phyloP scores from a whole-genome alignment of 2,329 filamentous ascomycete species.

The Fusarium euwallaceae region DNA sequence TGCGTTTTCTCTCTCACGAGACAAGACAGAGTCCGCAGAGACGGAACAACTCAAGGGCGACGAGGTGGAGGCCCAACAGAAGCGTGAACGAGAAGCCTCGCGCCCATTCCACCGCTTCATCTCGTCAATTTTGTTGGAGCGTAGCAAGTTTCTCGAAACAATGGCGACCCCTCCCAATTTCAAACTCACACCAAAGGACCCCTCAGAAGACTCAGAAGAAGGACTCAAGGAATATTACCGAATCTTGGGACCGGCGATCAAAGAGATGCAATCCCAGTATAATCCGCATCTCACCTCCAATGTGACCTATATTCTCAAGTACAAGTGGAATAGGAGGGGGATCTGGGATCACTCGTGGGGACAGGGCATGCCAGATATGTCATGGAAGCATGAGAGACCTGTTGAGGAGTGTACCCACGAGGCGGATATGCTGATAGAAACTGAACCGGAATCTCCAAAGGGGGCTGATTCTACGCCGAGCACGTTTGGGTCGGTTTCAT shows the following conservation, averaged over 20 bases:
- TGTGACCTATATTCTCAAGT: not conserved
- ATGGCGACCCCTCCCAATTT: not conserved
- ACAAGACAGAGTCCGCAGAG: not conserved
- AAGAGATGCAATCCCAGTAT: not conserved
- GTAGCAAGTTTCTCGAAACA: not conserved
- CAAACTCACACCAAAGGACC: not conserved
- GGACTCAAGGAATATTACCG: not conserved
- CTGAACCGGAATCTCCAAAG: not conserved
- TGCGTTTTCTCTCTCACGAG: not conserved
- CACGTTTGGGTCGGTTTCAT: not conserved
- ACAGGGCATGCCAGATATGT: not conserved
- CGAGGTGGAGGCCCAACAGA: not conserved
- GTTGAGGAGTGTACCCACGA: not conserved
- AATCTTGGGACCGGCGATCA: not conserved
- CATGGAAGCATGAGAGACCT: not conserved
- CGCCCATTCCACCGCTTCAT: not conserved
- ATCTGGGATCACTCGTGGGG: not conserved
- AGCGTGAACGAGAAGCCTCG: not conserved
- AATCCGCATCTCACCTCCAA: not conserved
- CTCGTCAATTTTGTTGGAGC: not conserved
- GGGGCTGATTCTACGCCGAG: not conserved
- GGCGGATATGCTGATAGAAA: not conserved
- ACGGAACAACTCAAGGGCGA: not conserved
- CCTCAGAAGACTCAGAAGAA: not conserved
- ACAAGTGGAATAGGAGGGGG: not conserved